Conservation (phyloP, 371 early-diverging fungal genomes). For the Mucor saturninus region DNA sequence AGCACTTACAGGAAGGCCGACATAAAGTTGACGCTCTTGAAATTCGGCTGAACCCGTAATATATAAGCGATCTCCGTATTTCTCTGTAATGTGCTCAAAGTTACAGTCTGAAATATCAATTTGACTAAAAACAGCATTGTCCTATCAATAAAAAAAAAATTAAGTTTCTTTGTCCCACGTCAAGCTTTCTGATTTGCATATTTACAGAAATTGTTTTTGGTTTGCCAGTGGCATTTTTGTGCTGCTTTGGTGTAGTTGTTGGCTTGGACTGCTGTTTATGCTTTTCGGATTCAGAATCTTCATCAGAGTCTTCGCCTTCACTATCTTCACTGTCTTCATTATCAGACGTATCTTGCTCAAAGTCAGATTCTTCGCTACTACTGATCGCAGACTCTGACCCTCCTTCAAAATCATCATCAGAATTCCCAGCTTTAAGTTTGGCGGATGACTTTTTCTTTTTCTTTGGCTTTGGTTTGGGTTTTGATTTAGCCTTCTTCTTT, state of each 20-base stretch:
- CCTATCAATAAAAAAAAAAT: background rate
- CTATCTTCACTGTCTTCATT: constrained; percentile 1
- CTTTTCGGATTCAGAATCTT: background rate
- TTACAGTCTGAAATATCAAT: constrained; percentile 20
- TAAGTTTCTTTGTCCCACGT: background rate
- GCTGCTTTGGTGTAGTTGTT: background rate
- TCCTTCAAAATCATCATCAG: constrained; percentile 28
- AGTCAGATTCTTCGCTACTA: constrained; percentile 12
- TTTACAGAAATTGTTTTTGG: background rate
- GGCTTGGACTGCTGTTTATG: background rate
- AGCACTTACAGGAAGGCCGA: constrained; percentile 39
- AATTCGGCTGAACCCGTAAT: constrained; percentile 29
- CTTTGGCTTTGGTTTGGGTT: constrained; percentile 17
- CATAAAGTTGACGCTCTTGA: constrained; percentile 38
- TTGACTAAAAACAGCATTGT: background rate
- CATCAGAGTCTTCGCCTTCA: background rate
- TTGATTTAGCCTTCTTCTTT: constrained; percentile 12
- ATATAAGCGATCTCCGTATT: constrained; percentile 30
- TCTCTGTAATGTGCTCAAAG: constrained; percentile 29
- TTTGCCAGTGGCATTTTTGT: background rate
- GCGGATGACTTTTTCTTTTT: constrained; percentile 11
- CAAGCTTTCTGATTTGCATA: background rate
- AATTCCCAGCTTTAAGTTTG: constrained; percentile 6
- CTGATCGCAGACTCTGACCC: constrained; percentile 5
- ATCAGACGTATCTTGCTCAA: constrained; percentile 6